These are phyloP conservation scores for Ophiostoma pallidulum DNA, from an alignment of 2,329 filamentous ascomycete species.

Conservation along the genomic window DNA sequence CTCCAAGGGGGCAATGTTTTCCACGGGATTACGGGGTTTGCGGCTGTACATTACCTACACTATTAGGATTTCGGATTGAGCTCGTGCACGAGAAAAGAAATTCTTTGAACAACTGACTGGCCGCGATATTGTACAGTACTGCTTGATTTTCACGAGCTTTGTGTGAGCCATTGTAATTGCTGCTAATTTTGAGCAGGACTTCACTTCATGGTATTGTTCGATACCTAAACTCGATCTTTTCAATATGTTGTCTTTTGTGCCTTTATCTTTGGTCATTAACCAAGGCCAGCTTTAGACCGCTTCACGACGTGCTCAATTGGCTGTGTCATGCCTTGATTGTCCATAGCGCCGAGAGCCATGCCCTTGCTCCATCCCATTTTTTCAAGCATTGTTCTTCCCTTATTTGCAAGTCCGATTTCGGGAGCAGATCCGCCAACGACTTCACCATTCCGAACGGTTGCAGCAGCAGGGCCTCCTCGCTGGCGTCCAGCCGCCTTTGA, in stretches of 20 bases:
- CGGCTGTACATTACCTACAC: constrained; percentile 65
- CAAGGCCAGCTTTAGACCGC: constrained; percentile 73
- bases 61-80: constrained; percentile 52
- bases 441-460: constrained; percentile 71
- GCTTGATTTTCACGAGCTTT: neutral
- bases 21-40: constrained; percentile 60
- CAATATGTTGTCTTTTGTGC: neutral
- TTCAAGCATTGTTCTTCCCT: constrained; percentile 77
- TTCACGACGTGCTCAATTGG: constrained; percentile 85
- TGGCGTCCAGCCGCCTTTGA: constrained; percentile 18
- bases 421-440: constrained; percentile 77
- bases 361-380: constrained; percentile 96
- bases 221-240: too few species aligned
- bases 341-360: constrained; percentile 67
- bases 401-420: constrained; percentile 74
- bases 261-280: constrained; percentile 28
- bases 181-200: too few species aligned
- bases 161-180: too few species aligned
- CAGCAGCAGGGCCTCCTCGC: constrained; percentile 30
- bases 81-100: constrained; percentile 43
- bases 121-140: too few species aligned
- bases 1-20: constrained; percentile 60
- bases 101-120: constrained; percentile 6
- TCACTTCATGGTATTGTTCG: too few species aligned
- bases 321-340: constrained; percentile 82